Conservation (phyloP, 2,329 filamentous ascomycete genomes). For the Colletotrichum eleusines region DNA sequence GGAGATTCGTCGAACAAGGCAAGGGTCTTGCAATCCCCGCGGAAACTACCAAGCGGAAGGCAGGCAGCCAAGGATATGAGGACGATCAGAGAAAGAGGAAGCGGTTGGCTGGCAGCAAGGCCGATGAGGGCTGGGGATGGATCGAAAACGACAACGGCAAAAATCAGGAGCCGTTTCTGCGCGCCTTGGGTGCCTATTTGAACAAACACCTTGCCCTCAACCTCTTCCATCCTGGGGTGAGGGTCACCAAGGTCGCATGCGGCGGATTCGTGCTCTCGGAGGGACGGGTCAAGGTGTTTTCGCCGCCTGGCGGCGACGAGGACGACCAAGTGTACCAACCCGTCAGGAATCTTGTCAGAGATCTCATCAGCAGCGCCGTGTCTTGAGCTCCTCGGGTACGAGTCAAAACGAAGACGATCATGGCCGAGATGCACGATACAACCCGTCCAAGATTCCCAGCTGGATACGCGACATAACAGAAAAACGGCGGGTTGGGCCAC, state of each 20-base stretch:
- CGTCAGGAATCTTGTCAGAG: slow-evolving; percentile 26
- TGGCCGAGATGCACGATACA: background rate
- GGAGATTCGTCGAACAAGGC: slow-evolving; percentile 60
- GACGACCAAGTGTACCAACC: slow-evolving; percentile 20
- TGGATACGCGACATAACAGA: background rate
- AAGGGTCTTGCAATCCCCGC: slow-evolving; percentile 41
- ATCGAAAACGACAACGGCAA: slow-evolving; percentile 44
- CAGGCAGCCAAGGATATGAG: slow-evolving; percentile 46
- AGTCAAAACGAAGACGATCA: background rate
- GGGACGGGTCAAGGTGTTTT: slow-evolving; percentile 63
- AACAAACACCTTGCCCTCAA: slow-evolving; percentile 66
- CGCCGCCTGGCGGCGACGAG: slow-evolving; percentile 16
- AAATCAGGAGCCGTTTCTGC: slow-evolving; percentile 59
- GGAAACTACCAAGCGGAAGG: slow-evolving; percentile 37
- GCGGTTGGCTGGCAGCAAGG: slow-evolving; percentile 59
- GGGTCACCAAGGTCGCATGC: slow-evolving; percentile 65
- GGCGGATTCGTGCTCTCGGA: slow-evolving; percentile 68
- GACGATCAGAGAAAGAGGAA: slow-evolving; percentile 54
- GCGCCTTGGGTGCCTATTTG: slow-evolving; percentile 63
- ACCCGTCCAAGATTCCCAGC: background rate
- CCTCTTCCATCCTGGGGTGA: slow-evolving; percentile 67
- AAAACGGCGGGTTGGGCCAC: background rate
- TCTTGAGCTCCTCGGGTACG: background rate
- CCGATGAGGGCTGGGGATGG: slow-evolving; percentile 68
- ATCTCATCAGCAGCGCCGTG: slow-evolving; percentile 22